phyloP scores from a whole-genome alignment of 306 rosid genomes.

The Betula pendula region DNA sequence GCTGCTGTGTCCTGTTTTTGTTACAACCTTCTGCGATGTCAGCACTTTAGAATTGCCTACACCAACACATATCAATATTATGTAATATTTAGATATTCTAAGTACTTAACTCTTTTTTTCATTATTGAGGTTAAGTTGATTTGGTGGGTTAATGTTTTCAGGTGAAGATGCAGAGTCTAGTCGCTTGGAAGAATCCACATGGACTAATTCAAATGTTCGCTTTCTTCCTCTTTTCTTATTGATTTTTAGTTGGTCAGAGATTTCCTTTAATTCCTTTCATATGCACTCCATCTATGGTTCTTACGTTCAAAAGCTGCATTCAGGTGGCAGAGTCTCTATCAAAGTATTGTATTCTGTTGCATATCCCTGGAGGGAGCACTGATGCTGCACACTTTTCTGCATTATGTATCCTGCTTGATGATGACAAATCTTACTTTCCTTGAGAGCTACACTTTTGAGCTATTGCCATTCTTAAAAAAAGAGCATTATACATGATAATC shows the following conservation, averaged over 20 bases:
- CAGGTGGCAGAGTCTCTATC: conserved; percentile 52
- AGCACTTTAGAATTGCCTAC: not conserved
- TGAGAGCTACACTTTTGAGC: not conserved
- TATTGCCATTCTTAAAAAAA: not conserved
- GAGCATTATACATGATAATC: not conserved
- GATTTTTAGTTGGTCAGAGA: not conserved
- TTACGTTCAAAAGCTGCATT: conserved; percentile 10
- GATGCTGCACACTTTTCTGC: conserved; percentile 54
- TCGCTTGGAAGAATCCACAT: conserved; percentile 43
- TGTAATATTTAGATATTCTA: not conserved
- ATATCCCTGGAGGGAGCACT: conserved; percentile 43
- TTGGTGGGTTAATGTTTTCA: conserved; percentile 16
- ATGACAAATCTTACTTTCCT: not conserved
- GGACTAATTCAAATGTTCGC: conserved; percentile 40
- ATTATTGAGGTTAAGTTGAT: not conserved
- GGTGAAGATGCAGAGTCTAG: conserved; percentile 52
- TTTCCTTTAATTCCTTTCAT: not conserved
- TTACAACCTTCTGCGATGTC: not conserved
- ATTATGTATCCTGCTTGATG: conserved; percentile 51
- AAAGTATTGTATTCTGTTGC: conserved; percentile 52
- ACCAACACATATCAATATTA: not conserved
- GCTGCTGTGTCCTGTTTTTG: not conserved
- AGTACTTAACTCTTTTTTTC: not conserved
- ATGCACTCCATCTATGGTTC: not conserved
- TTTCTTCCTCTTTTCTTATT: not conserved